Evolutionary conservation across 768 basidiomycete genomes (phyloP), one percentile per base, ranked within the genome.

Genomic region (Pleurotus sapidus): DNA sequence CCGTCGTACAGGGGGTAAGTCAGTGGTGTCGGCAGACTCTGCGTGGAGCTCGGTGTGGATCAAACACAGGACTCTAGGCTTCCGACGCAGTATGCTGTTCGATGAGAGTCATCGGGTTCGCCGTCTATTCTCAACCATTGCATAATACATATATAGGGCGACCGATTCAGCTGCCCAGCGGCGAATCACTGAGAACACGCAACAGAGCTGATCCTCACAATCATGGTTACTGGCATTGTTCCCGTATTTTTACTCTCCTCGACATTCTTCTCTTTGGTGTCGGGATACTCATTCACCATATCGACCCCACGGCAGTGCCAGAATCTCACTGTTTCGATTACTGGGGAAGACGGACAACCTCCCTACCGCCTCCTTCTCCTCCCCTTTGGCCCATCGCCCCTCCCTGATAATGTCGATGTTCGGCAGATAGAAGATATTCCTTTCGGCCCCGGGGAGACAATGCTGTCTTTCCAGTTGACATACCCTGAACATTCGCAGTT

Each of bases 401-500:
- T 90, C 11, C 53, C 79, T 3, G 83, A 84, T 60, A 83, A 79
- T 57, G 70, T 80, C 34, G 91, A 93, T 67, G 85, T 78, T 20
- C 78, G 90, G 24, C 79, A 65, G 42, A 85, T 90, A 48, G 65
- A 84, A 50, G 80, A 81, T 63, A 68, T 82, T 11, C 67, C 77
- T 3, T 91, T 91, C 64, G 58, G 71, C 17, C 78, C 70, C 23
- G 63, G 68, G 24, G 65, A 69, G 5, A 73, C 67, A 1, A 71
- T 74, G 23, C 61, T 82, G 24, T 75, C 68, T 39, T 87, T 91
- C 67, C 70, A 79, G 65, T 77, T 91, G 53, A 79, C 76, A 25
- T 91, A 80, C 65, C 90, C 90, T 0, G 75, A 70, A 47, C 77
- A 82, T 64, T 88, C 88, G 2, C 84, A 89, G 64, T 86, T 93